Evolutionary conservation across 192 early-diverging fungal species (phyloP).

Genomic region (Oehlia diaphana): DNA sequence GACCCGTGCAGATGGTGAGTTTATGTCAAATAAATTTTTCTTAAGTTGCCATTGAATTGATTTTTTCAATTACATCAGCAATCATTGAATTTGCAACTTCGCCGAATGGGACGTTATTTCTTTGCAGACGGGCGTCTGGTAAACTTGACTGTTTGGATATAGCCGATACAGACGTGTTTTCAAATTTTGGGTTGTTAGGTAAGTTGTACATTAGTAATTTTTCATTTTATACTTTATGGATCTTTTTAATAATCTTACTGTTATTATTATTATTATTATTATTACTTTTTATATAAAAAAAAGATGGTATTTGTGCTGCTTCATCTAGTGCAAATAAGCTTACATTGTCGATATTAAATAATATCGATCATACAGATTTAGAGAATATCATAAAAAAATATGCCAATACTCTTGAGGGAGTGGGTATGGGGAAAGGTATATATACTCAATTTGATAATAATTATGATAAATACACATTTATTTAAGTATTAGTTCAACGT

Average conservation of each 20-base stretch:
- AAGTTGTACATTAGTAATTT: no score
- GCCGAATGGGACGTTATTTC: conserved; percentile 16
- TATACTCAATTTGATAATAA: background rate
- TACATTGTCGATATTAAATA: conserved; percentile 20
- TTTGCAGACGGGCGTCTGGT: background rate
- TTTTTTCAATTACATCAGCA: background rate
- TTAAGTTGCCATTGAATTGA: background rate
- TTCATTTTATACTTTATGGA: no score
- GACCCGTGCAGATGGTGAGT: background rate
- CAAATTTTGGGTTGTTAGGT: background rate
- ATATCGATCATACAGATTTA: conserved; percentile 24
- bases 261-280: no score
- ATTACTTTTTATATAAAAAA: background rate
- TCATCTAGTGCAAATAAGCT: background rate
- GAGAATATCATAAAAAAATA: conserved; percentile 21
- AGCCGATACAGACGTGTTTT: background rate
- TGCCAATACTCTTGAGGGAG: background rate
- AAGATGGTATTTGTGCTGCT: background rate
- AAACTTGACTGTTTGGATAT: conserved; percentile 26
- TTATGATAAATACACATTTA: background rate
- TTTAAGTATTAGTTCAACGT: background rate
- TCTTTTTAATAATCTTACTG: no score
- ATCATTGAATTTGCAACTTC: conserved; percentile 21
- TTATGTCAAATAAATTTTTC: background rate
- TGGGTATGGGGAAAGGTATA: conserved; percentile 9